Evolutionary conservation across 805 yeast genomes (phyloP).

Genomic region (Candida odintsovae): DNA sequence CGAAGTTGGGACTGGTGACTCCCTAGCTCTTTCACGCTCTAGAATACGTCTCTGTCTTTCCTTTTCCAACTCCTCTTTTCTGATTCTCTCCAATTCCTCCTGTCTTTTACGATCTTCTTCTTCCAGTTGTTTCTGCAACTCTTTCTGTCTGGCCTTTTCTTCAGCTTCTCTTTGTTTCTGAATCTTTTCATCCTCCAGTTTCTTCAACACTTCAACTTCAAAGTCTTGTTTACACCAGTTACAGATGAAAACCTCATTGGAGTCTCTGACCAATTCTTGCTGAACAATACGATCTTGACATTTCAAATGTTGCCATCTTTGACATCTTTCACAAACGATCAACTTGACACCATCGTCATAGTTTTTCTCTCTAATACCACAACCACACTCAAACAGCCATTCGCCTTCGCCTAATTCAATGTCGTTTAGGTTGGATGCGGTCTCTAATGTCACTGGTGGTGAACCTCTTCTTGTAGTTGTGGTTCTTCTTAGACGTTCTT

Average conservation of each 20-base stretch:
- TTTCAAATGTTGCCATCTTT: constrained; percentile 32
- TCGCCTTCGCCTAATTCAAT: constrained; percentile 29
- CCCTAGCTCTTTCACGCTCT: constrained; percentile 14
- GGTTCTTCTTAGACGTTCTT: constrained; percentile 18
- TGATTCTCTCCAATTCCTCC: constrained; percentile 16
- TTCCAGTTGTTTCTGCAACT: constrained; percentile 14
- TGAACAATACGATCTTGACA: constrained; percentile 28
- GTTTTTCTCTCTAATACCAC: constrained; percentile 30
- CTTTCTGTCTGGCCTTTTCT: constrained; percentile 20
- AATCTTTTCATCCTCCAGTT: constrained; percentile 17
- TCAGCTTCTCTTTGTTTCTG: constrained; percentile 15
- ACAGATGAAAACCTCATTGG: constrained; percentile 24
- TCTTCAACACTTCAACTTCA: constrained; percentile 16
- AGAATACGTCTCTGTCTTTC: constrained; percentile 20
- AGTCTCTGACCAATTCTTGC: constrained; percentile 21
- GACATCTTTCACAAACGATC: constrained; percentile 31
- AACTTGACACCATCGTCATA: constrained; percentile 32
- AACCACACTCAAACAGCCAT: constrained; percentile 33
- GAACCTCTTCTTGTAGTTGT: constrained; percentile 16
- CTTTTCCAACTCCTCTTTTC: constrained; percentile 17
- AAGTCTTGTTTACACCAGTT: constrained; percentile 24
- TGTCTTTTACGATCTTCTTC: constrained; percentile 8
- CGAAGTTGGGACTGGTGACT: background rate
- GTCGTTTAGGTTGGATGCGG: constrained; percentile 8
- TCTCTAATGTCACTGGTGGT: constrained; percentile 25